phyloP scores from a whole-genome alignment of 2,329 filamentous ascomycete genomes.

The Beauveria scarabaeidicola region DNA sequence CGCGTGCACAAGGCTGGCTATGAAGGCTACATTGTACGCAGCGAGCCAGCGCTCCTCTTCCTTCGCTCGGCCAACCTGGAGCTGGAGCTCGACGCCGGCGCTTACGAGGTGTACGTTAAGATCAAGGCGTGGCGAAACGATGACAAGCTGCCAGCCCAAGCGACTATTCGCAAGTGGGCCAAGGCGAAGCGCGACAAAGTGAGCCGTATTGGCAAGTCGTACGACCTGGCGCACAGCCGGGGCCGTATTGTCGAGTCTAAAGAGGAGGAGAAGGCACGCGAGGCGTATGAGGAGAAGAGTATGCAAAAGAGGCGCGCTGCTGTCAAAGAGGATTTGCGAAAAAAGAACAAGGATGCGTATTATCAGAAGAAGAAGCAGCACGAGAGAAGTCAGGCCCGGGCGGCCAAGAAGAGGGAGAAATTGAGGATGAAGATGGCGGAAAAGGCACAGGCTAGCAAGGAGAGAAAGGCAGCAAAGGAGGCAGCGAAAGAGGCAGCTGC shows the following conservation, averaged over 20 bases:
- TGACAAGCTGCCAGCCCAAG: conserved; percentile 47
- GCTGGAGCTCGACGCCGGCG: conserved; percentile 63
- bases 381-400: conserved; percentile 20
- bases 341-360: conserved; percentile 23
- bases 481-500: neutral
- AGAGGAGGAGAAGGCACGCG: conserved; percentile 39
- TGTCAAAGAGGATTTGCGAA: conserved; percentile 28
- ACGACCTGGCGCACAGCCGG: conserved; percentile 63
- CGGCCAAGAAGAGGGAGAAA: conserved; percentile 65
- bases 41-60: conserved; percentile 49
- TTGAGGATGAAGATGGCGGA: conserved; percentile 25
- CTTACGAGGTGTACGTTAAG: conserved; percentile 68
- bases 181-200: conserved; percentile 62
- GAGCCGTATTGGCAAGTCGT: conserved; percentile 58
- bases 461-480: neutral
- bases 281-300: conserved; percentile 26
- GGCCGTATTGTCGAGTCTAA: conserved; percentile 41
- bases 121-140: conserved; percentile 57
- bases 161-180: conserved; percentile 53
- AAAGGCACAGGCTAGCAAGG: neutral
- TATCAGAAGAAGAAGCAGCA: conserved; percentile 30
- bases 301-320: conserved; percentile 29
- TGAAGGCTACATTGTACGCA: conserved; percentile 48
- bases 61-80: conserved; percentile 70
- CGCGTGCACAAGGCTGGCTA: conserved; percentile 41